Percentiles rank a stretch among this genome's conserved stretches.
phyloP scores from a whole-genome alignment of 139 green algal genomes.

The Coelastrella sp. region DNA sequence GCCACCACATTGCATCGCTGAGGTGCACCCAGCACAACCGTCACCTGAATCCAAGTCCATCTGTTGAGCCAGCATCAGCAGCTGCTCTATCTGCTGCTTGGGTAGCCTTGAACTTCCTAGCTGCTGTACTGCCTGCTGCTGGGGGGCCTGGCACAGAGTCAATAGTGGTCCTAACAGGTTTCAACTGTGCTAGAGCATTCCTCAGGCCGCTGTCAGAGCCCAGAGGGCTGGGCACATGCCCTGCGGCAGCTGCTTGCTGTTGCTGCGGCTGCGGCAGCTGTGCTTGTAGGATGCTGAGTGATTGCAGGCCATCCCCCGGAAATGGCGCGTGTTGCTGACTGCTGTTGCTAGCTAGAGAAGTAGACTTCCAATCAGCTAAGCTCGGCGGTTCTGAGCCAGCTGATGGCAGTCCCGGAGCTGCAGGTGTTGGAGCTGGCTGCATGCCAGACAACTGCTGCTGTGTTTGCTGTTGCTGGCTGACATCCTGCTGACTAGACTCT shows the following conservation, averaged over 20 bases:
- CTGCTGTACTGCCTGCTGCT: background rate
- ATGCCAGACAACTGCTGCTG: background rate
- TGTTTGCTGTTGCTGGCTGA: background rate
- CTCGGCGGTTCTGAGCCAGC: background rate
- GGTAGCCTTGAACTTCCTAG: constrained; percentile 4
- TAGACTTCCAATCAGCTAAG: background rate
- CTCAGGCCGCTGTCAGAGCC: background rate
- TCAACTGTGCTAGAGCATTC: background rate
- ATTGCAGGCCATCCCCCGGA: background rate
- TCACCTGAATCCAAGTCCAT: too few species aligned
- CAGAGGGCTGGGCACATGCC: background rate
- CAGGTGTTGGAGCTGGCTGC: background rate
- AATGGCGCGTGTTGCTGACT: background rate
- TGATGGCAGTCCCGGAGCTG: background rate
- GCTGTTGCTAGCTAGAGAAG: background rate
- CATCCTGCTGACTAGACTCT: background rate
- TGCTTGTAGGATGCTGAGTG: background rate
- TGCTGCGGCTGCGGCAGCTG: background rate
- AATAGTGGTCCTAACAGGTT: background rate
- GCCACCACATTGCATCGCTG: too few species aligned
- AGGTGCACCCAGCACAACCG: background rate
- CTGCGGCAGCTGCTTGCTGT: background rate
- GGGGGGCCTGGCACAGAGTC: too few species aligned
- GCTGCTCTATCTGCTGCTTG: background rate
- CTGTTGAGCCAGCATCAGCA: too few species aligned